Evolutionary conservation across 2,329 filamentous ascomycete genomes (phyloP).

Genomic region (Aspergillus brasiliensis): DNA sequence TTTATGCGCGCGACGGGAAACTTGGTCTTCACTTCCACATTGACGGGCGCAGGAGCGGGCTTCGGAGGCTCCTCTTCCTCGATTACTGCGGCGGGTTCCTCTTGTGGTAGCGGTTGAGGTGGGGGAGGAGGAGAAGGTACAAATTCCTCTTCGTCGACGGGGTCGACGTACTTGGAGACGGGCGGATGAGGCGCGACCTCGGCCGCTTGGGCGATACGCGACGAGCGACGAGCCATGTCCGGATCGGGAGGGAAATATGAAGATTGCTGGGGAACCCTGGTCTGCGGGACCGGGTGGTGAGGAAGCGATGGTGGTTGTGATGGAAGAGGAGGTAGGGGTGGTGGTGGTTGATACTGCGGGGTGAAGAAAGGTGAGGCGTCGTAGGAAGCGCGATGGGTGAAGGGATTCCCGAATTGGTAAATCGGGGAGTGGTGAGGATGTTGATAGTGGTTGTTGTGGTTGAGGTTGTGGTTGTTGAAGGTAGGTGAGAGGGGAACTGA

Average conservation of each 20-base stretch:
- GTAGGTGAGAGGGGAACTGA: constrained; percentile 39
- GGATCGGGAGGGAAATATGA: constrained; percentile 34
- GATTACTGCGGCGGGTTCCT: neutral
- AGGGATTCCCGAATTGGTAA: constrained; percentile 36
- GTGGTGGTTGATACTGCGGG: constrained; percentile 36
- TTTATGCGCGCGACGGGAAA: constrained; percentile 98
- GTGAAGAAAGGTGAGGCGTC: constrained; percentile 51
- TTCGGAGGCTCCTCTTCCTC: constrained; percentile 12
- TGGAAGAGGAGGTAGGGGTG: too few relatives aligned
- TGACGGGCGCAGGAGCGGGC: constrained; percentile 54
- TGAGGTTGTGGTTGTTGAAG: constrained; percentile 3
- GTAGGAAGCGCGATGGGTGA: constrained; percentile 47
- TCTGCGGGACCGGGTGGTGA: constrained; percentile 19
- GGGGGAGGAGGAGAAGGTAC: too few relatives aligned
- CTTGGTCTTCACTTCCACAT: constrained; percentile 87
- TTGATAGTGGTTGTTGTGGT: neutral
- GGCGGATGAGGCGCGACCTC: constrained; percentile 30
- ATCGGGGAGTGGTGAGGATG: constrained; percentile 30
- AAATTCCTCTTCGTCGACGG: constrained; percentile 21
- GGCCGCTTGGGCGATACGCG: constrained; percentile 36
- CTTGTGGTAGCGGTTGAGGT: constrained; percentile 1
- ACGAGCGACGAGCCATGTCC: constrained; percentile 49
- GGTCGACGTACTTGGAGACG: constrained; percentile 28
- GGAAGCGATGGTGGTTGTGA: too few relatives aligned
- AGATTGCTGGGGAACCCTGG: constrained; percentile 34